Conservation (phyloP, 106 monocot species). For the Triglochin maritima region DNA sequence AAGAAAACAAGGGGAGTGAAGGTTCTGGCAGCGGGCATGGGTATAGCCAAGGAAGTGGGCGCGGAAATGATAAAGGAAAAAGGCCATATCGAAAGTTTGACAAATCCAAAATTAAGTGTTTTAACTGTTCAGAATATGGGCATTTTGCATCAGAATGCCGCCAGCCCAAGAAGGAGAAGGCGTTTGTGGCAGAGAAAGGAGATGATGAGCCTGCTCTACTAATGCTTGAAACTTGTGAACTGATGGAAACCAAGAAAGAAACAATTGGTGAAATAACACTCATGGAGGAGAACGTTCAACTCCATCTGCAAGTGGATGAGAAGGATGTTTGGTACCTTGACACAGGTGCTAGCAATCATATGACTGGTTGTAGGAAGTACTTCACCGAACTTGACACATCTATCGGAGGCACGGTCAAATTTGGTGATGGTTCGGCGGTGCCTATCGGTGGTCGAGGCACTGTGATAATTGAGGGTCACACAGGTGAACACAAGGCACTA, state of each 20-base stretch:
- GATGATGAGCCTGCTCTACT: neutral
- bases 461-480: neutral
- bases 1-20: no score
- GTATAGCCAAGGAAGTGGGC: neutral
- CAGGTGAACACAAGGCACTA: neutral
- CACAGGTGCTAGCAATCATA: no score
- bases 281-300: no score
- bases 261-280: no score
- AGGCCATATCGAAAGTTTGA: neutral
- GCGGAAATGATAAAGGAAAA: neutral
- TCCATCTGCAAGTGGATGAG: no score
- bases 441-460: neutral
- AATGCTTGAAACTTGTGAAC: neutral
- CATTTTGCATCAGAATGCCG: neutral
- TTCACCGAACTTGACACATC: neutral
- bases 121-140: no score
- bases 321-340: no score
- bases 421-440: neutral
- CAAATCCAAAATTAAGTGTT: neutral
- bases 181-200: neutral
- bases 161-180: neutral
- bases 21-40: neutral
- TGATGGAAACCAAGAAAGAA: constrained; percentile 3
- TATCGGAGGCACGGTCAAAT: neutral
- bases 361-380: no score